Base-by-base conservation (phyloP, 2,329 filamentous ascomycete species). In the Nemania abortiva region DNA sequence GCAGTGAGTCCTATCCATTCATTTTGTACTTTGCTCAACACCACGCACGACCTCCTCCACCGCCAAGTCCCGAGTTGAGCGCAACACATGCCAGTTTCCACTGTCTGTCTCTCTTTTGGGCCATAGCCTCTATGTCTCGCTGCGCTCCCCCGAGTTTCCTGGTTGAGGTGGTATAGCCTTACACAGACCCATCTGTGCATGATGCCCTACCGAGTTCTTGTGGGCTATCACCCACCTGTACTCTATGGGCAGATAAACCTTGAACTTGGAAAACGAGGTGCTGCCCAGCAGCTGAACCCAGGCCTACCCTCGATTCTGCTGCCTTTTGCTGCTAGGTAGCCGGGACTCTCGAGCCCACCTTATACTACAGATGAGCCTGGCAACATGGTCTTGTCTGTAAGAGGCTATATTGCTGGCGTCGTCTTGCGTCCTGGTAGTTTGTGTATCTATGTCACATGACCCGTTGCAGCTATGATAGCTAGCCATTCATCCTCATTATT, bases 1-100 rank as follows among this genome's bases (percentile, higher is more conserved):
- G 79, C 86, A 88, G 86, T 88, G 83, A 88, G 87, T 88, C 83
- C 78, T 31, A 80, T 78, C 68, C 79, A 72, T 70, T 73, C 71
- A 72, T 71, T 67, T 47, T 45, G 22, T 49, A 39, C 52, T 29
- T 66, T 45, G 29, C 37, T 64, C 63, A 59, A 68, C 66, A 56
- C 27, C 59, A 68, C 67, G 55, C 68, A 68, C 61, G 31, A 68
- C 66, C 24, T 60, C 39, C 62, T 63, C 56, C 42, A 63, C 39
- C 27, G 54, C 62, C 67, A 70, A 68, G 62, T 63, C 52, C 47
- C 31, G 52, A 53, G 53, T 62, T 31, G 22, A 56, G 52, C 39
- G 70, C 60, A 68, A 59, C 29, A 63, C 24, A 59, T 69, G 63
- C 57, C 50, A 37, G 61, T 63, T 69, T 13, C 61, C 60, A 70